Evolutionary conservation across 352 stramenopile genomes (phyloP), one percentile per base, ranked within the genome.

Genomic region (Globisporangium solare): DNA sequence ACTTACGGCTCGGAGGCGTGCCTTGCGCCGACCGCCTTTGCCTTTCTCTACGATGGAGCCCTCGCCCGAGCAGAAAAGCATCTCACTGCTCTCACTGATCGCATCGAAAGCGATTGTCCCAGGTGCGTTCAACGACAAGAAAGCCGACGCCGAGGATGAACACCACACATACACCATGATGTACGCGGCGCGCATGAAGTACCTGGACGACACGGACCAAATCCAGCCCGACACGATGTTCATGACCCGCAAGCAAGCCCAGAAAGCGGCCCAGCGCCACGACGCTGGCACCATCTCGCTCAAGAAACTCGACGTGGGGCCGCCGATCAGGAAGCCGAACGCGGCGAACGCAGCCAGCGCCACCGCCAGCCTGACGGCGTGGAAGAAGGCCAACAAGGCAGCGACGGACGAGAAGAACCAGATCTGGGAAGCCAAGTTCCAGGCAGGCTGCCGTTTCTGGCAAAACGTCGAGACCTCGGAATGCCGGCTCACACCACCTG

Each of bases 131-230:
- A 45, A 31, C 21, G 43, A 52, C 39, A 55, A 58, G 51, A 53
- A 54, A 39, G 61, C 32, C 24, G 57, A 63, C 47, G 61, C 39
- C 5, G 52, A 64, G 18, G 76, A 86, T 46, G 71, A 84, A 24
- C 74, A 87, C 51, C 66, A 73, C 27, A 79, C 73, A 7, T 70
- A 84, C 17, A 79, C 68, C 13, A 84, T 93, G 67, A 86, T 93
- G 80, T 90, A 89, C 56, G 78, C 78, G 18, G 77, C 77, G 7
- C 83, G 83, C 22, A 90, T 90, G 79, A 87, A 72, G 45, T 93
- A 91, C 50, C 63, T 93, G 12, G 70, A 83, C 43, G 63, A 73
- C 37, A 72, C 58, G 2, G 73, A 83, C 50, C 62, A 73, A 22
- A 67, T 69, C 48, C 56, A 74, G 48, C 78, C 78, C 3, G 75